Conservation (phyloP, 495 filamentous ascomycete genomes). For the Penicillium chermesinum region DNA sequence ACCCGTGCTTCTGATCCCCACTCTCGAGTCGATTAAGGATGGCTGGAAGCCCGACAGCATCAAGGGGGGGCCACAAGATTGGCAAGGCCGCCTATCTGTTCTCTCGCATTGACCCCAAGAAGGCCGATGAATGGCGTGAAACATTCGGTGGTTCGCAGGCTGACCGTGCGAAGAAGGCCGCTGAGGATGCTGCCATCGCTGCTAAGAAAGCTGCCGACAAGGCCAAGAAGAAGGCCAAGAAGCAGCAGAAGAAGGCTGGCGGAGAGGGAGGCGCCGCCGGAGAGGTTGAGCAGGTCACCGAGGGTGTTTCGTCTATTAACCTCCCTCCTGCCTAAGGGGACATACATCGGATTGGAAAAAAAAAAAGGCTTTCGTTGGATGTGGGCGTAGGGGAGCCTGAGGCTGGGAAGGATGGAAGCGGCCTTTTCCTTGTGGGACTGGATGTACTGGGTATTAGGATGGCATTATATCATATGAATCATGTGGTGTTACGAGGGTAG, state of each 20-base stretch:
- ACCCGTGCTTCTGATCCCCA: slow-evolving; percentile 60
- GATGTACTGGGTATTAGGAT: slow-evolving; percentile 12
- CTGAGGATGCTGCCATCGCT: slow-evolving; percentile 55
- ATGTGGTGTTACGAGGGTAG: not conserved
- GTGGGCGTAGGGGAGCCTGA: not conserved
- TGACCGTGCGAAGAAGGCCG: slow-evolving; percentile 56
- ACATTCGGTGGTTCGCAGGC: slow-evolving; percentile 73
- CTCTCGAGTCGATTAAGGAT: slow-evolving; percentile 35
- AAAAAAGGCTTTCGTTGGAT: not conserved
- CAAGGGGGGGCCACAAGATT: slow-evolving; percentile 70
- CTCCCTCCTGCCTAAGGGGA: not conserved
- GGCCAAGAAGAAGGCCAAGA: slow-evolving; percentile 55
- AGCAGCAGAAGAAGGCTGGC: slow-evolving; percentile 52
- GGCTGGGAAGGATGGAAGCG: slow-evolving; percentile 6
- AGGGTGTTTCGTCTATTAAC: not conserved
- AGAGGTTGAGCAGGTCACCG: not conserved
- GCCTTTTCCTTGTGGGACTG: slow-evolving; percentile 5
- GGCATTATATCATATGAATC: slow-evolving; percentile 9
- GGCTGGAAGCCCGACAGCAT: slow-evolving; percentile 58
- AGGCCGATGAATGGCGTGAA: slow-evolving; percentile 75
- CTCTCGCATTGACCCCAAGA: slow-evolving; percentile 74
- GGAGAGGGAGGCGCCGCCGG: not conserved
- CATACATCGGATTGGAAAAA: not conserved
- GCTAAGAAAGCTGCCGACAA: slow-evolving; percentile 52
- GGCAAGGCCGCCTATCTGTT: slow-evolving; percentile 81